Evolutionary conservation across 2,329 filamentous ascomycete species (phyloP).

Genomic region (Tolypocladium nubicola): DNA sequence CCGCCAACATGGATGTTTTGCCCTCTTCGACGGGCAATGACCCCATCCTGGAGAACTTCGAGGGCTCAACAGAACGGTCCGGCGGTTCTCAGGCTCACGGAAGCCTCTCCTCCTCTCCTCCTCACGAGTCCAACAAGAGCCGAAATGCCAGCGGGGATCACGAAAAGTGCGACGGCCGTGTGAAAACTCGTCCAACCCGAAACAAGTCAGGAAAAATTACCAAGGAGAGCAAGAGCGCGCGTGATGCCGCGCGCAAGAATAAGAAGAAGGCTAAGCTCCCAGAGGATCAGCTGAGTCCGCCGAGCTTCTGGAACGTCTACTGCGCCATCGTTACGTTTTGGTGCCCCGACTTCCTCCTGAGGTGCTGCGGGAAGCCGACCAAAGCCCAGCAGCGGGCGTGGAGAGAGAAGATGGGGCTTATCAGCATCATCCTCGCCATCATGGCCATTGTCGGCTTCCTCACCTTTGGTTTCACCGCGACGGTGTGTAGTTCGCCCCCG

Average conservation of each 20-base stretch:
- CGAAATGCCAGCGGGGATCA: slow-evolving; percentile 20
- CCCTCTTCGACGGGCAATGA: slow-evolving; percentile 92
- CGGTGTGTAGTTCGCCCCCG: slow-evolving; percentile 67
- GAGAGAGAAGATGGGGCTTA: slow-evolving; percentile 95
- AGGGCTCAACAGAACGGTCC: slow-evolving; percentile 49
- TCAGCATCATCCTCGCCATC: slow-evolving; percentile 84
- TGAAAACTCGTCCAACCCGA: slow-evolving; percentile 25
- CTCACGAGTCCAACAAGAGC: slow-evolving; percentile 22
- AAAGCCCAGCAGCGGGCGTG: slow-evolving; percentile 86
- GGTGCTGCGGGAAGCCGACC: slow-evolving; percentile 74
- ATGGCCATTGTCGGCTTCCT: slow-evolving; percentile 87
- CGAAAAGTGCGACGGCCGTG: slow-evolving; percentile 19
- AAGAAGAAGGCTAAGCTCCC: slow-evolving; percentile 37
- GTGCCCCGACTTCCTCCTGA: slow-evolving; percentile 76
- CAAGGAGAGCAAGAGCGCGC: slow-evolving; percentile 37
- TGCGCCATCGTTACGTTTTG: slow-evolving; percentile 92
- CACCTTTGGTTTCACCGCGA: slow-evolving; percentile 89
- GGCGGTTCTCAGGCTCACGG: slow-evolving; percentile 33
- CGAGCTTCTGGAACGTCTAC: slow-evolving; percentile 90
- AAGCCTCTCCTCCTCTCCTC: slow-evolving; percentile 33
- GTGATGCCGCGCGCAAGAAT: slow-evolving; percentile 18
- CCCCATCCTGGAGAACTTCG: slow-evolving; percentile 70
- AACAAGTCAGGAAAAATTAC: slow-evolving; percentile 52
- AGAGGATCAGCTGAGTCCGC: slow-evolving; percentile 60
- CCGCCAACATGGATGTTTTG: slow-evolving; percentile 80